Conservation (phyloP, 257 asterid genomes). For the Lycium barbarum region DNA sequence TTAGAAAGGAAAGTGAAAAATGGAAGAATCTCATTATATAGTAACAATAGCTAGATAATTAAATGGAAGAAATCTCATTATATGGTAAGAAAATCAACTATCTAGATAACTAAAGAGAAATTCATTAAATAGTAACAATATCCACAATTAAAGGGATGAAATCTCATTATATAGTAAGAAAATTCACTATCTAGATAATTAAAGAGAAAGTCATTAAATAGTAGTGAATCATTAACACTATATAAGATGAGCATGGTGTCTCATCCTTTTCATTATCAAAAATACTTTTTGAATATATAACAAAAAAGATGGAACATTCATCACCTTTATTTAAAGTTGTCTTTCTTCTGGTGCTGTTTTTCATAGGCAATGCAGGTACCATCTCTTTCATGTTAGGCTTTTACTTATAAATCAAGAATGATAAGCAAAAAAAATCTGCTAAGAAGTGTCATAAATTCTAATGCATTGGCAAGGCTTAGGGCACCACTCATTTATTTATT, state of each 20-base stretch:
- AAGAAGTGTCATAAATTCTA: too few species aligned
- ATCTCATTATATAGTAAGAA: not conserved
- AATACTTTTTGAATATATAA: not conserved
- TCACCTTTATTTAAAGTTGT: conserved; percentile 6
- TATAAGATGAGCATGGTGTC: not conserved
- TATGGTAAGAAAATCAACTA: too few species aligned
- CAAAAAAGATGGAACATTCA: not conserved
- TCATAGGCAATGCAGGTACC: conserved; percentile 9
- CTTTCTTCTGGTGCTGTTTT: conserved; percentile 2
- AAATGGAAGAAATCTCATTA: too few species aligned
- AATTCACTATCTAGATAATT: not conserved
- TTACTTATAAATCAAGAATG: too few species aligned
- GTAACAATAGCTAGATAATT: too few species aligned
- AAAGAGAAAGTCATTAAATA: not conserved
- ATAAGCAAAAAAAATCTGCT: too few species aligned
- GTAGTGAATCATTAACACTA: not conserved
- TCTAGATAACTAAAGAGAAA: too few species aligned
- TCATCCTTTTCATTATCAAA: conserved; percentile 13
- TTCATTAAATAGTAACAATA: too few species aligned
- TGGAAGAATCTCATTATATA: not conserved
- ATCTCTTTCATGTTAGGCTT: not conserved
- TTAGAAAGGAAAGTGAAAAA: too few species aligned
- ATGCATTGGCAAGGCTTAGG: too few species aligned
- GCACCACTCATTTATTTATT: not conserved
- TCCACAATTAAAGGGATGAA: too few species aligned